These are phyloP conservation scores for Tetrapyrgos nigripes DNA, from an alignment of 1,284 basidiomycete species.

Conservation along the genomic window DNA sequence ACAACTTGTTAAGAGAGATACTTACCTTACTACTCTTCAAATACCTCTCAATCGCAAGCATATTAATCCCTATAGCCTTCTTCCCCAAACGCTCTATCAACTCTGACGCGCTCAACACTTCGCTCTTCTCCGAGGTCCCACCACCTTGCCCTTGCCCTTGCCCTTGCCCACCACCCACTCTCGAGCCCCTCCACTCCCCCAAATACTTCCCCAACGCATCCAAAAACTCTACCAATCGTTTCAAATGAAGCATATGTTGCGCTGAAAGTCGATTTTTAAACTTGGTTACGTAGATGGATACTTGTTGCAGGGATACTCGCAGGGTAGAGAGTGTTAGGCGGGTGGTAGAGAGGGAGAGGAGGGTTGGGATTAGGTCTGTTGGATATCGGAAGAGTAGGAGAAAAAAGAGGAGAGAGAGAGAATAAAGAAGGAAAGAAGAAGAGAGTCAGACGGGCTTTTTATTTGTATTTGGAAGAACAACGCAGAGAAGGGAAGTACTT, in stretches of 20 bases:
- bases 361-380: conserved; percentile 88
- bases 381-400: too few relatives aligned
- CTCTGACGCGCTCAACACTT: conserved; percentile 70
- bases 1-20: too few relatives aligned
- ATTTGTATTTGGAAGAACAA: too few relatives aligned
- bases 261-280: conserved; percentile 83
- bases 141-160: conserved; percentile 1
- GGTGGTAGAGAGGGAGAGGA: conserved; percentile 86
- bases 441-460: background rate
- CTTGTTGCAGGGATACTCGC: conserved; percentile 73
- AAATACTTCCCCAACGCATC: conserved; percentile 69
- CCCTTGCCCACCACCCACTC: conserved; percentile 25
- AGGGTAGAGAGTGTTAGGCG: conserved; percentile 69
- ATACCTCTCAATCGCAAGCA: conserved; percentile 86
- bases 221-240: conserved; percentile 79
- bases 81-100: conserved; percentile 73
- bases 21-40: conserved; percentile 84
- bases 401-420: background rate
- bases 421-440: background rate
- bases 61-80: conserved; percentile 76
- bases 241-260: conserved; percentile 80
- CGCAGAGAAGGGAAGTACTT: conserved; percentile 33
- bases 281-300: conserved; percentile 79
- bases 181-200: conserved; percentile 49
- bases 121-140: conserved; percentile 37